Conservation (phyloP, 306 rosid species). For the Acacia confusa region DNA sequence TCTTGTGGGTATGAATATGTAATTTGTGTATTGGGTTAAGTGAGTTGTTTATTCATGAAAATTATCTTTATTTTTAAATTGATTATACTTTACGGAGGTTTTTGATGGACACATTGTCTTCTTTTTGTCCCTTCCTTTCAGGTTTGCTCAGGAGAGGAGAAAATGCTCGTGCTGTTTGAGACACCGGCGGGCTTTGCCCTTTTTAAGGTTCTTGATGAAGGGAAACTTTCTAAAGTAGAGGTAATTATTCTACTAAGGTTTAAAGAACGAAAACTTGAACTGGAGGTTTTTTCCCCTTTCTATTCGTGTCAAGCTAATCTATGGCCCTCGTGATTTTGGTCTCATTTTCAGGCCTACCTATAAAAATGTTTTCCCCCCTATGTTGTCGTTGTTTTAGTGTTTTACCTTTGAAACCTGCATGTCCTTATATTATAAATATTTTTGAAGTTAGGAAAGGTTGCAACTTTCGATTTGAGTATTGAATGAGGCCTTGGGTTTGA, state of each 20-base stretch:
- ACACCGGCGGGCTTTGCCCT: constrained; percentile 70
- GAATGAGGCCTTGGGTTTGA: background rate
- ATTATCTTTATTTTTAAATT: background rate
- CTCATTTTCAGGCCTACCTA: background rate
- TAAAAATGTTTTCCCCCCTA: background rate
- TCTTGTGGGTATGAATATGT: background rate
- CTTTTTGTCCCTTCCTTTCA: constrained; percentile 5
- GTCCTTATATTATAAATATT: background rate
- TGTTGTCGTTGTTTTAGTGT: background rate
- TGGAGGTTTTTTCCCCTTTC: background rate
- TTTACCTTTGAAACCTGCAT: background rate
- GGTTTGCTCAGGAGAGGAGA: constrained; percentile 30
- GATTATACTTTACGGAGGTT: background rate
- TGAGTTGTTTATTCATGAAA: background rate
- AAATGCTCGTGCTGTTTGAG: constrained; percentile 65
- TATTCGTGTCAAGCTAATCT: background rate
- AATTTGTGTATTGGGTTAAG: background rate
- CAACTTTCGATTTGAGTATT: background rate
- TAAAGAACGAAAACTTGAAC: background rate
- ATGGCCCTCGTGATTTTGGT: background rate
- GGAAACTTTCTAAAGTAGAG: constrained; percentile 66
- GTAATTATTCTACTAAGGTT: constrained; percentile 32
- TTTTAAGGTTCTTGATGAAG: constrained; percentile 67
- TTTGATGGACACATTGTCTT: background rate
- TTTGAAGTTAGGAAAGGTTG: background rate